phyloP scores from a whole-genome alignment of 2,329 filamentous ascomycete species.

The Metarhizium humberi region DNA sequence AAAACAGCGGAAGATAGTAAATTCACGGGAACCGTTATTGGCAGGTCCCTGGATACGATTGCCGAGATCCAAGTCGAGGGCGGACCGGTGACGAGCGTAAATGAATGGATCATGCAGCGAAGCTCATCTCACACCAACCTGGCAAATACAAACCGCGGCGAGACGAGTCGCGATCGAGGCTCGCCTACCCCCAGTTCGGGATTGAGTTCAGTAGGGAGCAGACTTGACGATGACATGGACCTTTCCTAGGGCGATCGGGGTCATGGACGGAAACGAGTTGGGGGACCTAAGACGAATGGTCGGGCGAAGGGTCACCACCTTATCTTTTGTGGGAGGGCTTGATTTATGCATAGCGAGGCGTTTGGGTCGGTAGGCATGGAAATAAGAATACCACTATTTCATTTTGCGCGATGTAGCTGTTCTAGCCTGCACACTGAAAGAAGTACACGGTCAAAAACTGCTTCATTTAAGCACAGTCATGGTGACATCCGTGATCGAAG shows the following conservation, averaged over 20 bases:
- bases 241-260: constrained; percentile 21
- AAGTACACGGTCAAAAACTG: background rate
- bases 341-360: constrained; percentile 33
- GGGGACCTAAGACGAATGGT: background rate
- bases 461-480: background rate
- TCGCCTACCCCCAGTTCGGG: constrained; percentile 44
- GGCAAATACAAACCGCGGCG: constrained; percentile 8
- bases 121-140: constrained; percentile 9
- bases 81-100: constrained; percentile 34
- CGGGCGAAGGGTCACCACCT: no score
- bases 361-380: constrained; percentile 12
- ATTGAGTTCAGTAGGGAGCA: constrained; percentile 38
- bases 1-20: constrained; percentile 81
- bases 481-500: background rate
- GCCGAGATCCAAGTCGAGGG: constrained; percentile 71
- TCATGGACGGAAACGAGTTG: background rate
- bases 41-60: constrained; percentile 56
- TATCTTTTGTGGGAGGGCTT: background rate
- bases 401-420: background rate
- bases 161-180: constrained; percentile 11
- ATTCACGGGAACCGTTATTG: constrained; percentile 76
- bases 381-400: background rate
- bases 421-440: background rate
- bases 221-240: constrained; percentile 38
- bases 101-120: constrained; percentile 27